Evolutionary conservation across 345 rosid species (phyloP).

Genomic region (Hypericum perforatum): DNA sequence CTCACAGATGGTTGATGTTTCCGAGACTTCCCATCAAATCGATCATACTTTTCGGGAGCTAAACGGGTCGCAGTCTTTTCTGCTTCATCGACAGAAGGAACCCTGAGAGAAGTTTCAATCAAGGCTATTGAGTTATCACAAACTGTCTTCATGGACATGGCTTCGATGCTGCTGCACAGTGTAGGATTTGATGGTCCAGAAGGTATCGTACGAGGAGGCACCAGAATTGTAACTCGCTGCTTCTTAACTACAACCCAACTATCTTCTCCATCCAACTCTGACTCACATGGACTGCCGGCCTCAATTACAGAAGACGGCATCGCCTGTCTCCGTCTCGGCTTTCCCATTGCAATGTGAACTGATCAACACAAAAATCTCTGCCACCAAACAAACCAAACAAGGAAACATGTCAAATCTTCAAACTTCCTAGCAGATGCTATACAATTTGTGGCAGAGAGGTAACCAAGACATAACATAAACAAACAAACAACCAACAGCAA

Average conservation of each 20-base stretch:
- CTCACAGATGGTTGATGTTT: constrained; percentile 9
- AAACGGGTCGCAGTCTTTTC: constrained; percentile 16
- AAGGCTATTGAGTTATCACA: constrained; percentile 12
- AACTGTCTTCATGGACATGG: constrained; percentile 12
- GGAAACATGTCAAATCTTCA: too few species aligned
- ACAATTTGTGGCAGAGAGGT: too few species aligned
- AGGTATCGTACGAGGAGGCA: constrained; percentile 39
- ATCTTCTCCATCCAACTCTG: constrained; percentile 31
- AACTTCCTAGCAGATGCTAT: too few species aligned
- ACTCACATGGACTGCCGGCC: neutral
- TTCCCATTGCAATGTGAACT: too few species aligned
- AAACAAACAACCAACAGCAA: too few species aligned
- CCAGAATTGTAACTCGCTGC: constrained; percentile 54
- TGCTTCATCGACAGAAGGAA: constrained; percentile 27
- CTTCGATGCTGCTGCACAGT: constrained; percentile 22
- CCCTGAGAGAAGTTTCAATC: constrained; percentile 13
- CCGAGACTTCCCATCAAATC: constrained; percentile 7
- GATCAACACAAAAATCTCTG: too few species aligned
- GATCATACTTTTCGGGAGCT: constrained; percentile 10
- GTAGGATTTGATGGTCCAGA: constrained; percentile 27
- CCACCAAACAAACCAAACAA: too few species aligned
- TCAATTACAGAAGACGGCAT: neutral
- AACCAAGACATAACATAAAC: too few species aligned
- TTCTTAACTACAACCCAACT: constrained; percentile 65
- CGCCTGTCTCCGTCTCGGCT: too few species aligned